Conservation (phyloP, 2,329 filamentous ascomycete species). For the Blastomyces parvus region DNA sequence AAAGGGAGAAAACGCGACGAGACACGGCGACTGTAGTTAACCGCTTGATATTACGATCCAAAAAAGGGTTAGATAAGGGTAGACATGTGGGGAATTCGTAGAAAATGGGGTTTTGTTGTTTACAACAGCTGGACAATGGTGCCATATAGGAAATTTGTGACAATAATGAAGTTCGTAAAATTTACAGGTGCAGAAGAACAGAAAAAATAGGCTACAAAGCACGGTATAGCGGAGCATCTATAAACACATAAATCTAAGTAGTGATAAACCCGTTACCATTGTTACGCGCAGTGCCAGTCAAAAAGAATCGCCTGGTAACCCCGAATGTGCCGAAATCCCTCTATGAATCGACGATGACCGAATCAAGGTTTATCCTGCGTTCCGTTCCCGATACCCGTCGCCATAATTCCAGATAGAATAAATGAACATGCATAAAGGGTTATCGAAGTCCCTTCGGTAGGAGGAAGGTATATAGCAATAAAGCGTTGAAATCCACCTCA, state of each 20-base stretch:
- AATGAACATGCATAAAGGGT: neutral
- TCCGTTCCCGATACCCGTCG: neutral
- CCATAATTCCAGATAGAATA: neutral
- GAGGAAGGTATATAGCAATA: constrained; percentile 7
- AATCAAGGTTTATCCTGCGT: too few species aligned
- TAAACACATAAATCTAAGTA: constrained; percentile 9
- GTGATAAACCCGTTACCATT: constrained; percentile 7
- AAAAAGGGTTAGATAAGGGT: too few species aligned
- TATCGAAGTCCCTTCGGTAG: neutral
- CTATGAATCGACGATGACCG: neutral
- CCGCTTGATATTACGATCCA: too few species aligned
- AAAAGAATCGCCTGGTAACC: neutral
- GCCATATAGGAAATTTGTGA: too few species aligned
- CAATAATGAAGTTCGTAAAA: neutral
- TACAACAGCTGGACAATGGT: too few species aligned
- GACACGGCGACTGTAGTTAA: too few species aligned
- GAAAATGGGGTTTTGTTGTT: too few species aligned
- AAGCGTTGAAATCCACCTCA: constrained; percentile 24
- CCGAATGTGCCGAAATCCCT: too few species aligned
- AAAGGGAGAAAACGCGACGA: too few species aligned
- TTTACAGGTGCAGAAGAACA: neutral
- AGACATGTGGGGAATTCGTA: too few species aligned
- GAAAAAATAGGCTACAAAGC: neutral
- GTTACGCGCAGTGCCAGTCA: neutral
- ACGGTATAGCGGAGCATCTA: constrained; percentile 19